phyloP scores from a whole-genome alignment of 2,329 filamentous ascomycete genomes.

The Incumbomyces lentus region DNA sequence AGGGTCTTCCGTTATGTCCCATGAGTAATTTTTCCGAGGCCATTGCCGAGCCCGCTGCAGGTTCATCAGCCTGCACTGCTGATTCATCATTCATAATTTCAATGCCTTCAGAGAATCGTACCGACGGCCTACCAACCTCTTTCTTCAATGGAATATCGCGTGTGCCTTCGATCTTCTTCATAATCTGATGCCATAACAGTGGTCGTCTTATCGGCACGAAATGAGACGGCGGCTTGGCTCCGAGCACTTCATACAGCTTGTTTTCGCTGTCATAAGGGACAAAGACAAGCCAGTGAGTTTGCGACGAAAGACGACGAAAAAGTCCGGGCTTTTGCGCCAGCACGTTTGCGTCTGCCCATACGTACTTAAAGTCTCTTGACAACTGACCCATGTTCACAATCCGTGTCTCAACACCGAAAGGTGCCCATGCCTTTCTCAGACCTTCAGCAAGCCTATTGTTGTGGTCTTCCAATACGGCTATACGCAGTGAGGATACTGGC shows the following conservation, averaged over 20 bases:
- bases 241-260: conserved; percentile 17
- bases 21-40: conserved; percentile 2
- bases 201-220: conserved; percentile 22
- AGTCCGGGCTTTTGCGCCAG: conserved; percentile 16
- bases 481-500: background rate
- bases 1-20: conserved; percentile 5
- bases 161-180: conserved; percentile 15
- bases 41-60: background rate
- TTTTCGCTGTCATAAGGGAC: conserved; percentile 22
- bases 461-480: conserved; percentile 15
- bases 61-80: background rate
- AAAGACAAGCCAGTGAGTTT: conserved; percentile 19
- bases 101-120: conserved; percentile 22
- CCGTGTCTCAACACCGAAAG: conserved; percentile 18
- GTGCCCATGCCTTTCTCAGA: conserved; percentile 20
- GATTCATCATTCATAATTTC: conserved; percentile 16
- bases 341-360: conserved; percentile 21
- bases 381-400: conserved; percentile 16
- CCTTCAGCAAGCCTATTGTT: conserved; percentile 18
- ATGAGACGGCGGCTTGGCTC: conserved; percentile 15
- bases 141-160: conserved; percentile 8
- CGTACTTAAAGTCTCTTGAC: conserved; percentile 18
- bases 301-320: conserved; percentile 15
- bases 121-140: conserved; percentile 13
- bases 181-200: conserved; percentile 24